Evolutionary conservation across 306 rosid species (phyloP), one percentile per base, ranked within the genome.

Genomic region (Sesbania bispinosa): DNA sequence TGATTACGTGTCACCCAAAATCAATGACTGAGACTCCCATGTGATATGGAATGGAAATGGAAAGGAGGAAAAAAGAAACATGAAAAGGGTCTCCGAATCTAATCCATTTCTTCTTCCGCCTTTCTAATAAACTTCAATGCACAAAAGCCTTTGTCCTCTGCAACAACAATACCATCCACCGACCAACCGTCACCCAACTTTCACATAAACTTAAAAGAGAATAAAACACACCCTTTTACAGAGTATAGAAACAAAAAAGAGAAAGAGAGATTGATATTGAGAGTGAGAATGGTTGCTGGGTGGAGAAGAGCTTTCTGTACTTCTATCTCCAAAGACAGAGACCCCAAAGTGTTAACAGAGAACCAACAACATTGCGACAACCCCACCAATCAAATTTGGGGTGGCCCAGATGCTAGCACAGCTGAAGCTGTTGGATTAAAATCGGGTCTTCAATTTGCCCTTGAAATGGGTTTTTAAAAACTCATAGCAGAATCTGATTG

Each of bases 291-390:
- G 97, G 97, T 91, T 88, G 74, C 86, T 16, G 96, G 97, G 24
- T 95, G 99, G 99, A 89, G 97, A 85, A 83, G 96, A 65, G 97
- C 96, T 1, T 95, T 95, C 29, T 95, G 99, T 74, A 89, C 99
- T 29, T 91, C 96, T 5, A 85, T 88, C 50, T 83, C 92, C 5
- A 86, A 83, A 78, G 93, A 91, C 14, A 82, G 65, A 68, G 84
- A 86, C n/a, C 27, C 85, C 19, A 84, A 74, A 51, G 74, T 68
- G 7, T 8, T 63, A 18, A 64, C 80, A 10, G 83, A 84, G 16
- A 87, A 82, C 74, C 71, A 82, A 47, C 82, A 84, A 33, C 82
- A 73, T 74, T 79, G 67, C 18, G 81, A 79, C 2, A 74, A 38
- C 23, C 60, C 35, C 4, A 71, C 43, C 30, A 79, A 62, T 62